These are phyloP conservation scores for Cynara cardunculus DNA, from an alignment of 129 eudicot species.

Conservation along the genomic window DNA sequence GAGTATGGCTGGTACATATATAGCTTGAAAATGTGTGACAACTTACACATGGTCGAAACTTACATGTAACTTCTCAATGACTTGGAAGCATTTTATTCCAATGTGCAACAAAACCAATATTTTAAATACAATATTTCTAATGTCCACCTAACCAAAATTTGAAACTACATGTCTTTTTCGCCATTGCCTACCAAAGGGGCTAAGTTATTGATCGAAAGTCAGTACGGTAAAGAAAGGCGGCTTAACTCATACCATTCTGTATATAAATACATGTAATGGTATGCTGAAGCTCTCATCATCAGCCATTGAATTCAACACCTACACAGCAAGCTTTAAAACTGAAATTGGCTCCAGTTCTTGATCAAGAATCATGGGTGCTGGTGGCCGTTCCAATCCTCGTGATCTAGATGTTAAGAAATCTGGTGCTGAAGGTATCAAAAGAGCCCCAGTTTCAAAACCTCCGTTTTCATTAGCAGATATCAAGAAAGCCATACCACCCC, in stretches of 20 bases:
- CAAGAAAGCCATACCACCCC: slow-evolving; percentile 42
- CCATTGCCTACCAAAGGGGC: neutral
- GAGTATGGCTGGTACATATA: too few species aligned
- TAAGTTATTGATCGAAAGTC: neutral
- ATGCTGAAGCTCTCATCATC: neutral
- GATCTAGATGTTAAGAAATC: slow-evolving; percentile 18
- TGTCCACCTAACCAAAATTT: neutral
- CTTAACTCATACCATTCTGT: neutral
- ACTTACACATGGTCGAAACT: neutral
- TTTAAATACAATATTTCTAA: neutral
- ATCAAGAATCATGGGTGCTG: slow-evolving; percentile 40
- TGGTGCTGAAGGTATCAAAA: neutral
- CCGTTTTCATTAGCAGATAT: slow-evolving; percentile 34
- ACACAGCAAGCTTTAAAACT: neutral
- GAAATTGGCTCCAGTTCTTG: neutral
- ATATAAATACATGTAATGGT: neutral
- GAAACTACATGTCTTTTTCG: neutral
- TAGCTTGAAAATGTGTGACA: too few species aligned
- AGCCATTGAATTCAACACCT: neutral
- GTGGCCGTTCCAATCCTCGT: slow-evolving; percentile 34
- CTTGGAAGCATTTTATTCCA: too few species aligned
- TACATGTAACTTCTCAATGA: too few species aligned
- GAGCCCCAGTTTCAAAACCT: slow-evolving; percentile 37
- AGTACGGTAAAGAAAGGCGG: neutral
- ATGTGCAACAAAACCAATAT: too few species aligned